Percentiles rank a stretch among this genome's conserved stretches.
Evolutionary conservation across 148 eudicot genomes (phyloP).

Genomic region (Chenopodium album): DNA sequence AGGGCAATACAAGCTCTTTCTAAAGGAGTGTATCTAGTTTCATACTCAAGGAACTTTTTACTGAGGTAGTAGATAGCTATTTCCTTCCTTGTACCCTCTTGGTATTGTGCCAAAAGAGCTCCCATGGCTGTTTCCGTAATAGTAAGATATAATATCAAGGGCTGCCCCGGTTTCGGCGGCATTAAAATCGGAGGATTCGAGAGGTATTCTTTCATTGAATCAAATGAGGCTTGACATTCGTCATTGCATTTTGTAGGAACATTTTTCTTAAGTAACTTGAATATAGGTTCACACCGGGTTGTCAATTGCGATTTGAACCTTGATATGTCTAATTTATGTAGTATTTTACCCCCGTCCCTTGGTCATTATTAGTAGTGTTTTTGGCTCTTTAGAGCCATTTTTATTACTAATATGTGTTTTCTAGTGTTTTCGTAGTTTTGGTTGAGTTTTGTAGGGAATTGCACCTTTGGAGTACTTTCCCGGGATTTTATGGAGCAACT

Average conservation of each 20-base stretch:
- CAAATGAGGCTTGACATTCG: neutral
- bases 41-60: neutral
- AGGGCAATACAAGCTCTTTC: neutral
- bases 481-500: too few species aligned
- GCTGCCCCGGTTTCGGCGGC: neutral
- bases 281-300: neutral
- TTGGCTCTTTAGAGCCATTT: too few species aligned
- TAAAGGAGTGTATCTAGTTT: neutral
- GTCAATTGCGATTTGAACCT: neutral
- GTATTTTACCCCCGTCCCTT: too few species aligned
- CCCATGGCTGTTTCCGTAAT: neutral
- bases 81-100: conserved; percentile 13
- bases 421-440: too few species aligned
- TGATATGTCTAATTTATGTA: too few species aligned
- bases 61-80: neutral
- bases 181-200: neutral
- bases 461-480: too few species aligned
- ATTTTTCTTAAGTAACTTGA: neutral
- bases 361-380: too few species aligned
- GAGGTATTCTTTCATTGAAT: neutral
- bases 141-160: neutral
- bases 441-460: too few species aligned
- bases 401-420: too few species aligned
- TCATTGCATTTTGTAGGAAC: neutral
- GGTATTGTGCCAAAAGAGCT: neutral